phyloP scores from a whole-genome alignment of 305 asterid genomes.

The Salvia sclarea region DNA sequence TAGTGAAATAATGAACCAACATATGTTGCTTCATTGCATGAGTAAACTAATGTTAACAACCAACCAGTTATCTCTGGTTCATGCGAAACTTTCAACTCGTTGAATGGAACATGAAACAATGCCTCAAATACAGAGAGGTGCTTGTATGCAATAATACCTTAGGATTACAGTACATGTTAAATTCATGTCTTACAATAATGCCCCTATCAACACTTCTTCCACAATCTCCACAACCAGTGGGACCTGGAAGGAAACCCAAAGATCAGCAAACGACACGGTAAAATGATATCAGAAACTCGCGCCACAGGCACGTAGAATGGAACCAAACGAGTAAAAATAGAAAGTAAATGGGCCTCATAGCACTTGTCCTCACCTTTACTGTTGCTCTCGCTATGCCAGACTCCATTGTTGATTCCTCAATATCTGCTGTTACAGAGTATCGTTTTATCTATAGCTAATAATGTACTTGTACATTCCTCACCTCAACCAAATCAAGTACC shows the following conservation, averaged over 20 bases:
- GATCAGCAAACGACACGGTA: conserved; percentile 1
- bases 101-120: background rate
- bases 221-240: conserved; percentile 19
- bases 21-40: conserved; percentile 1
- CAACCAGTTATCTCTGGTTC: background rate
- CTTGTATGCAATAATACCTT: conserved; percentile 11
- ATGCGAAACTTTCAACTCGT: background rate
- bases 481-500: conserved; percentile 29
- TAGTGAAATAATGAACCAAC: background rate
- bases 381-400: conserved; percentile 25
- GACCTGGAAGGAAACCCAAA: conserved; percentile 29
- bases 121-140: background rate
- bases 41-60: background rate
- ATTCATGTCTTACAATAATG: conserved; percentile 23
- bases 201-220: conserved; percentile 26
- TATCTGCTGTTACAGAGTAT: conserved; percentile 20
- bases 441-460: conserved; percentile 21
- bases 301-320: background rate
- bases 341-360: conserved; percentile 27
- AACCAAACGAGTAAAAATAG: background rate
- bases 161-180: conserved; percentile 10
- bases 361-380: conserved; percentile 2
- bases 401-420: conserved; percentile 19
- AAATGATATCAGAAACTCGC: conserved; percentile 13
- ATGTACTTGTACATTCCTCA: conserved; percentile 17